Base-by-base conservation (phyloP, 1,284 basidiomycete species). In the Fomitopsis palustris region DNA sequence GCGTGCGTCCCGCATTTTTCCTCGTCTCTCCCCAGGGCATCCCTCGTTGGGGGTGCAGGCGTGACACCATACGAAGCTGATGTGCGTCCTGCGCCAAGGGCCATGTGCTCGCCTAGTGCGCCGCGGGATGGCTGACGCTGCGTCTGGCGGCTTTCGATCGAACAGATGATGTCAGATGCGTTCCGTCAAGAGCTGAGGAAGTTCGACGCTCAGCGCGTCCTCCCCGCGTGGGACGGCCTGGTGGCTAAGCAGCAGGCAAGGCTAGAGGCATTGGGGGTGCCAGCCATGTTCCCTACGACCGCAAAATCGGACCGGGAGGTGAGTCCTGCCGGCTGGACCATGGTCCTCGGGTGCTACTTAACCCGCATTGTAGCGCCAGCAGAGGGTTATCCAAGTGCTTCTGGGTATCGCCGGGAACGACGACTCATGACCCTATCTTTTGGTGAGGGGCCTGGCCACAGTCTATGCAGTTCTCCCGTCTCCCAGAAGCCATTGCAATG, bases 211-310 rank as follows among this genome's bases (percentile, higher is more conserved):
- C 83, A 89, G 57, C 79, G 86, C 45, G 85, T 79, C 10, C 69
- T 91, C 7, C 76, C 82, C 8, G 87, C 88, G 10, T 92, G 90
- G 89, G 90, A 89, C 66, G 81, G 80, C 23, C 77, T 93, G n/a
- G 71, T 86, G 35, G 72, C 81, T 53, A 83, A 82, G 64, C 90
- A 93, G 70, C 90, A 93, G 73, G 68, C 74, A 0, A 72, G 80
- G 27, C 75, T 93, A 42, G 83, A 84, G 66, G 69, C 77, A 31
- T 74, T 87, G 38, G 77, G 79, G 41, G 81, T 92, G 14, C 90
- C 90, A 16, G 78, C 83, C 2, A 92, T 93, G 86, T 89, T 82
- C 69, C 70, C 76, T 16, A 85, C 86, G 1, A 70, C 69, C 37
- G 77, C 78, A 45, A 66, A 66, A 39, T 65, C 74, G 9, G 81